Evolutionary conservation across 768 basidiomycete genomes (phyloP).

Genomic region (Psilocybe subaeruginosa): DNA sequence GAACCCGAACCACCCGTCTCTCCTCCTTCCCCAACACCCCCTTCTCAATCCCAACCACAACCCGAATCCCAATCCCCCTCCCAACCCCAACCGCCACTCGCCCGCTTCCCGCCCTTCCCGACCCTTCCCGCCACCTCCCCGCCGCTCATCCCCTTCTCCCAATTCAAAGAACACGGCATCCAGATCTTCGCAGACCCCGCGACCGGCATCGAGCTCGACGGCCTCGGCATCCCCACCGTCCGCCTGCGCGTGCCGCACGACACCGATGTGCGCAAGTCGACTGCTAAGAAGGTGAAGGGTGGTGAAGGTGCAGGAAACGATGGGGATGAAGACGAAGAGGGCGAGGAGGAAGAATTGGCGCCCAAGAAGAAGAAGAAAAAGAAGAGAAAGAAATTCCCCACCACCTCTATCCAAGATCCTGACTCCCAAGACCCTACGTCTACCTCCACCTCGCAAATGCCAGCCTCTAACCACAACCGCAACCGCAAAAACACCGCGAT

Average conservation of each 20-base stretch:
- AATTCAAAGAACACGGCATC: constrained; percentile 63
- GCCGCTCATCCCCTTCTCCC: constrained; percentile 54
- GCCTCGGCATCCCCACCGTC: constrained; percentile 68
- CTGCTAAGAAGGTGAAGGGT: constrained; percentile 37
- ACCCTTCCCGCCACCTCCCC: constrained; percentile 37
- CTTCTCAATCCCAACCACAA: too few species aligned
- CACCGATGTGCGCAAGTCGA: constrained; percentile 55
- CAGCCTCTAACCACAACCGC: neutral
- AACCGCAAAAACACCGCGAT: neutral
- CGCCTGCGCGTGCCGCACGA: constrained; percentile 56
- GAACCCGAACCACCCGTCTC: neutral
- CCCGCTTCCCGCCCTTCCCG: constrained; percentile 32
- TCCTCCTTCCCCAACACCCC: neutral
- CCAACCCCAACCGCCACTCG: neutral
- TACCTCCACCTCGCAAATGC: too few species aligned
- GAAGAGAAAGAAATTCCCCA: neutral
- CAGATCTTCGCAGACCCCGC: constrained; percentile 40
- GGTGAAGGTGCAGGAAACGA: constrained; percentile 48
- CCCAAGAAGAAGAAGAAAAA: constrained; percentile 10
- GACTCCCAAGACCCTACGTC: too few species aligned
- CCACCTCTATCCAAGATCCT: neutral
- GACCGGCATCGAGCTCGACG: constrained; percentile 63
- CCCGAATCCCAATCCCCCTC: too few species aligned
- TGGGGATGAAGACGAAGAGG: constrained; percentile 43
- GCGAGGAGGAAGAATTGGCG: neutral